Evolutionary conservation across 345 rosid genomes (phyloP).

Genomic region (Lumnitzera littorea): DNA sequence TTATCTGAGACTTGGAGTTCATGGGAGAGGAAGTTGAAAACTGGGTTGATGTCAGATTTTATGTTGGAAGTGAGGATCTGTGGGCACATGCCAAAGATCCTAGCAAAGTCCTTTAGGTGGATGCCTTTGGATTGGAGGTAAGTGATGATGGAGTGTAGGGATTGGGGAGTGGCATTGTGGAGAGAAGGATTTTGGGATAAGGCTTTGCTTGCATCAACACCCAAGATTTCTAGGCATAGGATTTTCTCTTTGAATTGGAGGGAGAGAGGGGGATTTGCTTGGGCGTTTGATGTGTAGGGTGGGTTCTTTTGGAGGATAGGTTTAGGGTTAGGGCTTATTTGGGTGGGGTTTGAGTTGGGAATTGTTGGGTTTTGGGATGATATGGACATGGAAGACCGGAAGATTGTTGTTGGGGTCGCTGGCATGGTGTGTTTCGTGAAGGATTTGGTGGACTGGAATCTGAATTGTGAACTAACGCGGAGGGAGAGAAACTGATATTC

Average conservation of each 20-base stretch:
- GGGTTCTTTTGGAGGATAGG: slow-evolving; percentile 47
- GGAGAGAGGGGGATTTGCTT: slow-evolving; percentile 32
- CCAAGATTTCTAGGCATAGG: slow-evolving; percentile 86
- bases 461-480: too few relatives aligned
- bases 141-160: slow-evolving; percentile 50
- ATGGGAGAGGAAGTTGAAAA: slow-evolving; percentile 52
- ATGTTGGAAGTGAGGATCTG: slow-evolving; percentile 63
- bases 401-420: slow-evolving; percentile 9
- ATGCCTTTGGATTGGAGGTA: slow-evolving; percentile 82
- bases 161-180: slow-evolving; percentile 50
- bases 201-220: slow-evolving; percentile 76
- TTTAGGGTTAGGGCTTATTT: too few relatives aligned
- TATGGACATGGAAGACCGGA: slow-evolving; percentile 24
- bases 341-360: slow-evolving; percentile 17
- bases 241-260: slow-evolving; percentile 81
- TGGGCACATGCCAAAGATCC: slow-evolving; percentile 91
- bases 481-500: too few relatives aligned
- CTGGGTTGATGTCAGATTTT: slow-evolving; percentile 55
- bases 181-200: slow-evolving; percentile 73
- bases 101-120: slow-evolving; percentile 67
- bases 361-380: slow-evolving; percentile 27
- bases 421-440: slow-evolving; percentile 1
- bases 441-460: too few relatives aligned
- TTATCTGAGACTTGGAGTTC: slow-evolving; percentile 56
- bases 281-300: slow-evolving; percentile 37